Evolutionary conservation across 495 filamentous ascomycete genomes (phyloP), one percentile per base, ranked within the genome.

Genomic region (Talaromyces proteolyticus): DNA sequence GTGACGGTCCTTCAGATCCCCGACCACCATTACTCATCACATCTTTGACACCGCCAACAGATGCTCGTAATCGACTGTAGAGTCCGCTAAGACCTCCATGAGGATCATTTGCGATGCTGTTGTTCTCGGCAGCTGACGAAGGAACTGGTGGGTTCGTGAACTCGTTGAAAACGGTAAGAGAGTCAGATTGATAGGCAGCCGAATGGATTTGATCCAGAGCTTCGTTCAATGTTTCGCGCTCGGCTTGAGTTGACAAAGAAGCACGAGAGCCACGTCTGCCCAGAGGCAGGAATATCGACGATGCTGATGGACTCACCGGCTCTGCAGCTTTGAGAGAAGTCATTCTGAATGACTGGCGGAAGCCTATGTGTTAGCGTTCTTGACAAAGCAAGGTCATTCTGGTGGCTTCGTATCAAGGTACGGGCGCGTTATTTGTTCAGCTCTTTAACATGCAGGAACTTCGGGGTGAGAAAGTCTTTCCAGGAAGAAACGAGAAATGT

Each of bases 151-250:
- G 76, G 40, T 64, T 69, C 0, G 74, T 74, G 50, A 93, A 88
- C 43, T 94, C 90, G 65, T 91, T 91, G 68, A 96, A 96, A 17
- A 87, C 89, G 8, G 89, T 95, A 11, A 95, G 72, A 26, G 79
- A 75, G 25, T 85, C 85, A 11, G 87, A 86, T 53, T 88, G 87
- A 55, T 85, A 91, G 5, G 91, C 88, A 18, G 85, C 74, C 14
- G 68, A 87, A 67, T 96, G 91, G 26, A 95, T 95, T 47, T 87
- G 81, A 64, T 93, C 88, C 26, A 96, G 78, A 12, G 85, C 75
- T 48, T 88, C 78, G 17, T 86, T 77, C 17, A 90, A 75, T 14
- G 80, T 79, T 47, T 88, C 85, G 59, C 78, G 83, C 61, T 91
- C 87, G 47, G 84, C 66, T 19, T 75, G 73, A 5, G 79, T 78